These are phyloP conservation scores for Alternaria arborescens DNA, from an alignment of 2,329 filamentous ascomycete species.

Conservation along the genomic window DNA sequence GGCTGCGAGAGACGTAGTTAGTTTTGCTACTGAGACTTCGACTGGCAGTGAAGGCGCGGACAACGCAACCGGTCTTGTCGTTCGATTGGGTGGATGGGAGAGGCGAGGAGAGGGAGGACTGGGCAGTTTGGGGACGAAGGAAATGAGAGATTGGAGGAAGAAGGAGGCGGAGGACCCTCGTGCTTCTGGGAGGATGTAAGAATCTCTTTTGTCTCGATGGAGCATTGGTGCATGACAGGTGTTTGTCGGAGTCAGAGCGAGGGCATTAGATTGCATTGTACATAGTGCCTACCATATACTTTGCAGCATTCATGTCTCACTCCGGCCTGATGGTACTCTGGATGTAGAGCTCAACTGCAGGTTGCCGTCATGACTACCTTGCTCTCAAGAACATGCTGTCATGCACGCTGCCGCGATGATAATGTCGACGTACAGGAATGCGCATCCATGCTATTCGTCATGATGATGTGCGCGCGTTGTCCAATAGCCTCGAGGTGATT, in stretches of 20 bases:
- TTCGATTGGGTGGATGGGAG: constrained; percentile 72
- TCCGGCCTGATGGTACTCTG: not conserved
- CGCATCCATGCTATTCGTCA: constrained; percentile 4
- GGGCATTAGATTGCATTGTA: not conserved
- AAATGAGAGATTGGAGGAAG: constrained; percentile 84
- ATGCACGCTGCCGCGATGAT: not conserved
- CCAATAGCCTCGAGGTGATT: constrained; percentile 15
- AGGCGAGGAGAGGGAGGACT: constrained; percentile 81
- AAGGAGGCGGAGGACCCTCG: constrained; percentile 84
- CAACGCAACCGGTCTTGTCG: constrained; percentile 70
- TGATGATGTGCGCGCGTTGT: constrained; percentile 16
- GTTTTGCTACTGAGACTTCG: constrained; percentile 86
- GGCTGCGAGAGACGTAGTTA: constrained; percentile 78
- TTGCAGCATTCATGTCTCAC: not conserved
- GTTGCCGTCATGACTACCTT: not conserved
- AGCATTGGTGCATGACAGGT: not conserved
- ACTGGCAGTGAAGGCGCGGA: constrained; percentile 60
- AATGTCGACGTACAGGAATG: not conserved
- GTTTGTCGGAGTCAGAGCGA: not conserved
- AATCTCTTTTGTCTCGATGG: not conserved
- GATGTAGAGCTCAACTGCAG: not conserved
- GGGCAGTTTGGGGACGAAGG: constrained; percentile 89
- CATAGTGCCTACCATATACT: not conserved
- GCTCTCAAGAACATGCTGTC: not conserved
- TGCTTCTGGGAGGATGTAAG: constrained; percentile 68